Conservation (phyloP, 345 rosid genomes). For the Iberis pinnata region DNA sequence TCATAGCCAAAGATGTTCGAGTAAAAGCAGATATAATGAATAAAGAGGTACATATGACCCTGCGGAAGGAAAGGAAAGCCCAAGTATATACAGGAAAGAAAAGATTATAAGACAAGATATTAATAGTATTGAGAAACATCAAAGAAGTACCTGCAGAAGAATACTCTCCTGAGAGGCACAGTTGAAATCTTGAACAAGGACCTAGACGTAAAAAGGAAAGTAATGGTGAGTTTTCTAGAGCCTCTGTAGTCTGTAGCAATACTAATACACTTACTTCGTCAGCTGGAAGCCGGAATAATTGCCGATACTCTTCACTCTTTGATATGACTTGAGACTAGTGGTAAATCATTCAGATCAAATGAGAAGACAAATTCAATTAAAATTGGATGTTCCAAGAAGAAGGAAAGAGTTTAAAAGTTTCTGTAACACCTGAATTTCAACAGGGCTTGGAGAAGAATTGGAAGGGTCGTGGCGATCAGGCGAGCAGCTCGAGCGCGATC, state of each 20-base stretch:
- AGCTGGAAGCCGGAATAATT: slow-evolving; percentile 69
- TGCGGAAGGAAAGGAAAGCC: slow-evolving; percentile 33
- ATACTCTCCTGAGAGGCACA: slow-evolving; percentile 96
- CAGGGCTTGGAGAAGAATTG: slow-evolving; percentile 45
- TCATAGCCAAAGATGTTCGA: slow-evolving; percentile 98
- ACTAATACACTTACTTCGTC: slow-evolving; percentile 52
- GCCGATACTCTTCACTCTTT: slow-evolving; percentile 82
- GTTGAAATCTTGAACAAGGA: slow-evolving; percentile 84
- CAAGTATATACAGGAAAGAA: neutral
- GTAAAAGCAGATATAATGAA: slow-evolving; percentile 76
- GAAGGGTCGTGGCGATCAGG: slow-evolving; percentile 50
- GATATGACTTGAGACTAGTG: slow-evolving; percentile 42
- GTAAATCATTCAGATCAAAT: too few relatives aligned
- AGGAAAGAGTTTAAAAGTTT: neutral
- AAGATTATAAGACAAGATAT: too few relatives aligned
- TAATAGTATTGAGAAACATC: neutral
- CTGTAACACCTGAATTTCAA: neutral
- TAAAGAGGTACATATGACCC: slow-evolving; percentile 97
- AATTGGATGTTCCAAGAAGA: neutral
- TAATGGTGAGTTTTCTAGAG: neutral
- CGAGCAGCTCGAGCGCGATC: slow-evolving; percentile 33
- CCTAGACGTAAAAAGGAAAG: slow-evolving; percentile 32
- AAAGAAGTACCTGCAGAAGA: slow-evolving; percentile 65
- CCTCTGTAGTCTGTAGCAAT: neutral
- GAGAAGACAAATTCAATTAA: neutral